A percentile compares a stretch with the other conserved stretches of the same genome.
These are phyloP conservation scores for Physaria fendleri DNA, from an alignment of 345 rosid genomes.

Conservation along the genomic window DNA sequence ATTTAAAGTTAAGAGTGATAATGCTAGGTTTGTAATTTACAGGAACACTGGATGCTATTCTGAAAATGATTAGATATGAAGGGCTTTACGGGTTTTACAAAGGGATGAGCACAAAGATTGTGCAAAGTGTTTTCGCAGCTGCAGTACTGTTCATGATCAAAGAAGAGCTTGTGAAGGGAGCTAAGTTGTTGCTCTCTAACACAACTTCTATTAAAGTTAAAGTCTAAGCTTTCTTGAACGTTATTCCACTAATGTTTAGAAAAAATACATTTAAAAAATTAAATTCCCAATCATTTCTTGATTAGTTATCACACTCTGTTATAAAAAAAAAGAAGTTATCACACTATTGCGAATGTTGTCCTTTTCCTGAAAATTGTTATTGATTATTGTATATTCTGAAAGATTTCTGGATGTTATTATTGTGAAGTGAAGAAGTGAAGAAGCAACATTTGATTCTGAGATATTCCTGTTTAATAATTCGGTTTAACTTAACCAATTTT, in stretches of 20 bases:
- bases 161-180: slow-evolving; percentile 84
- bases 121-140: slow-evolving; percentile 89
- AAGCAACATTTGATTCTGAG: no score
- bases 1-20: no score
- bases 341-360: background rate
- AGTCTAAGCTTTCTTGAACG: slow-evolving; percentile 30
- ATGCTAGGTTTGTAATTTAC: no score
- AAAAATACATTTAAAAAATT: background rate
- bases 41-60: slow-evolving; percentile 82
- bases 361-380: no score
- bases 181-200: slow-evolving; percentile 45
- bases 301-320: background rate
- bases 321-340: no score
- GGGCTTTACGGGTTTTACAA: slow-evolving; percentile 83
- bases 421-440: no score
- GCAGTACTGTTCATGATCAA: slow-evolving; percentile 89
- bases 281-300: slow-evolving; percentile 8
- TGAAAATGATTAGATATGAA: slow-evolving; percentile 84
- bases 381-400: no score
- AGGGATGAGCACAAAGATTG: slow-evolving; percentile 89
- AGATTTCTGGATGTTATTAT: no score
- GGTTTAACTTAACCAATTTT: no score
- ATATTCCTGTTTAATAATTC: no score
- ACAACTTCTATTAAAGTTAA: slow-evolving; percentile 17
- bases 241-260: slow-evolving; percentile 9